phyloP scores from a whole-genome alignment of 2,329 filamentous ascomycete species.

The Pezicula rhizophila region DNA sequence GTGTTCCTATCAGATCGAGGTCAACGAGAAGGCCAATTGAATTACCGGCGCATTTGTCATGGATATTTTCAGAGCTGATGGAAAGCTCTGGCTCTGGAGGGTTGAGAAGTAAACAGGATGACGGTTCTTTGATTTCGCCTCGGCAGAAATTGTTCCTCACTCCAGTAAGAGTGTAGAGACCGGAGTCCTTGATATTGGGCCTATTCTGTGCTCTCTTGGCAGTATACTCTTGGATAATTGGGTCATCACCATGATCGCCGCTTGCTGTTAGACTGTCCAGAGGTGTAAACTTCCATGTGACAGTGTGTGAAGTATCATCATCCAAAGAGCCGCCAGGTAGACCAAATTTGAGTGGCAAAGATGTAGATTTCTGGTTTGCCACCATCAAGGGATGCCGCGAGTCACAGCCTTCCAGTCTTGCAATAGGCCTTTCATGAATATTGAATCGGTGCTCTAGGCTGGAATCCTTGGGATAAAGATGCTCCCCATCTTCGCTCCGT shows the following conservation, averaged over 20 bases:
- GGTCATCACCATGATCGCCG: constrained; percentile 61
- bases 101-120: constrained; percentile 88
- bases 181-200: constrained; percentile 67
- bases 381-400: constrained; percentile 76
- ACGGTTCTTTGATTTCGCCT: constrained; percentile 87
- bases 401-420: constrained; percentile 69
- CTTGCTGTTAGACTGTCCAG: constrained; percentile 62
- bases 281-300: constrained; percentile 79
- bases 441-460: constrained; percentile 70
- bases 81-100: constrained; percentile 78
- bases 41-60: constrained; percentile 91
- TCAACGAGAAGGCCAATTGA: constrained; percentile 86
- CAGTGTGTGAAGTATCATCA: constrained; percentile 59
- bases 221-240: constrained; percentile 50
- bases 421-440: constrained; percentile 79
- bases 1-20: constrained; percentile 84
- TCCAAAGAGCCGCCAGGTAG: constrained; percentile 49
- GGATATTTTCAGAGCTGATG: constrained; percentile 72
- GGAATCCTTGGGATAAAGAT: constrained; percentile 49
- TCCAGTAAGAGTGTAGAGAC: constrained; percentile 78
- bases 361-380: constrained; percentile 63
- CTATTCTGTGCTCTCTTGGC: constrained; percentile 57
- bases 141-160: constrained; percentile 76
- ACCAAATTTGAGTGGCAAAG: constrained; percentile 66
- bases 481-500: constrained; percentile 61